phyloP scores from a whole-genome alignment of 495 filamentous ascomycete genomes.

The Penicillium samsonianum region DNA sequence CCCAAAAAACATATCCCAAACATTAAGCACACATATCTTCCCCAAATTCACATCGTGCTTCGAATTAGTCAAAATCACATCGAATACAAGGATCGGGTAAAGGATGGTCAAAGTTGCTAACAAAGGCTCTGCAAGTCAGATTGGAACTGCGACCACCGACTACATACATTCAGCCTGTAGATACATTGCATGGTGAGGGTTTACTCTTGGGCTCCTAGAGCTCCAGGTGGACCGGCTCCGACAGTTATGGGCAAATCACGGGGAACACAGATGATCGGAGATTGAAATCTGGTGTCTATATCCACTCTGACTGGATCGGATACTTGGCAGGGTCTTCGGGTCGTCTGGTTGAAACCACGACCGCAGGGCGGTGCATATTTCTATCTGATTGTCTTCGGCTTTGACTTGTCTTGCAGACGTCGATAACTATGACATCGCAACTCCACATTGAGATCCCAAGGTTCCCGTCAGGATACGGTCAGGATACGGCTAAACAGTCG shows the following conservation, averaged over 20 bases:
- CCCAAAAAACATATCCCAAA: too few relatives aligned
- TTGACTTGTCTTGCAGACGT: neutral
- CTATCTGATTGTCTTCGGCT: neutral
- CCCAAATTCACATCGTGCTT: neutral
- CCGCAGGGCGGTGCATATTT: conserved; percentile 1
- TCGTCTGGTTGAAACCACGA: neutral
- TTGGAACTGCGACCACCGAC: neutral
- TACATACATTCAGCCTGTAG: neutral
- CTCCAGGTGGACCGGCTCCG: neutral
- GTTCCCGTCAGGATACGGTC: neutral
- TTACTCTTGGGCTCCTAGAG: neutral
- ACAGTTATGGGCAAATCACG: neutral
- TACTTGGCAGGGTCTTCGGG: conserved; percentile 4
- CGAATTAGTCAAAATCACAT: neutral
- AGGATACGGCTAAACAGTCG: neutral
- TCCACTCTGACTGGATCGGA: neutral
- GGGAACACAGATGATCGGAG: neutral
- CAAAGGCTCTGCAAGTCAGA: conserved; percentile 3
- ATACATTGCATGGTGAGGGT: neutral
- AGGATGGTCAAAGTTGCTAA: neutral
- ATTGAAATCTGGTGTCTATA: conserved; percentile 3
- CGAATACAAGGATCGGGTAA: neutral
- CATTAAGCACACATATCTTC: neutral
- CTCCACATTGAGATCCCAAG: neutral
- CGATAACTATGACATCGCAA: neutral